Percentiles rank a stretch among this genome's conserved stretches.
Evolutionary conservation across 805 yeast genomes (phyloP).

Genomic region (Teunomyces stri): DNA sequence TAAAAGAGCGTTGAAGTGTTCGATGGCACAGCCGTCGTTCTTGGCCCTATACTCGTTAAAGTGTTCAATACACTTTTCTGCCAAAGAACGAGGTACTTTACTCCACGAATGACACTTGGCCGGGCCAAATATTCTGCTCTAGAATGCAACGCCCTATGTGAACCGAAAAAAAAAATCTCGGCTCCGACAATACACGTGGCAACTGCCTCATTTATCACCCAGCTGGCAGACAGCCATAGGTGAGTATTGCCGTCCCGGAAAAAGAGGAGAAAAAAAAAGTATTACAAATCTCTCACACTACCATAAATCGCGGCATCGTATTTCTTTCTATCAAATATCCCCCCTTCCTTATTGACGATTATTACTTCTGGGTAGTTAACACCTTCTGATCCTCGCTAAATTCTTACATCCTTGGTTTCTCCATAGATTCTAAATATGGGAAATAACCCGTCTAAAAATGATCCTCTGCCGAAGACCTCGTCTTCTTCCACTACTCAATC

Average conservation of each 20-base stretch:
- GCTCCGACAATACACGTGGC: constrained; percentile 1
- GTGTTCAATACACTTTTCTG: constrained; percentile 18
- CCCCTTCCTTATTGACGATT: neutral
- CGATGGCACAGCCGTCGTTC: constrained; percentile 15
- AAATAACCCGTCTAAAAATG: constrained; percentile 62
- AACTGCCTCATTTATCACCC: neutral
- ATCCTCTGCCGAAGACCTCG: constrained; percentile 45
- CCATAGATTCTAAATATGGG: constrained; percentile 42
- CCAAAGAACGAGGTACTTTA: constrained; percentile 16
- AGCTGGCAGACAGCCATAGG: neutral
- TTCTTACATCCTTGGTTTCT: neutral
- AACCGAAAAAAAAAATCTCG: neutral
- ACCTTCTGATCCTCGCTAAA: neutral
- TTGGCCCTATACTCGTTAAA: constrained; percentile 18
- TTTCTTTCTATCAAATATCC: neutral
- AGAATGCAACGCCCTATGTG: neutral
- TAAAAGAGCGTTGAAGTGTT: constrained; percentile 38
- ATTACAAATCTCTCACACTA: constrained; percentile 2
- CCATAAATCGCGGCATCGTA: neutral
- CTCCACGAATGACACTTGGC: constrained; percentile 36
- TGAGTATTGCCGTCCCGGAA: neutral
- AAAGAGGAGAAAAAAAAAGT: neutral
- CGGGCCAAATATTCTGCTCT: too few relatives aligned
- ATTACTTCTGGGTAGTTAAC: neutral
- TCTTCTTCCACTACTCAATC: constrained; percentile 24